Evolutionary conservation across 495 filamentous ascomycete species (phyloP).

Genomic region (Aspergillus bridgeri): DNA sequence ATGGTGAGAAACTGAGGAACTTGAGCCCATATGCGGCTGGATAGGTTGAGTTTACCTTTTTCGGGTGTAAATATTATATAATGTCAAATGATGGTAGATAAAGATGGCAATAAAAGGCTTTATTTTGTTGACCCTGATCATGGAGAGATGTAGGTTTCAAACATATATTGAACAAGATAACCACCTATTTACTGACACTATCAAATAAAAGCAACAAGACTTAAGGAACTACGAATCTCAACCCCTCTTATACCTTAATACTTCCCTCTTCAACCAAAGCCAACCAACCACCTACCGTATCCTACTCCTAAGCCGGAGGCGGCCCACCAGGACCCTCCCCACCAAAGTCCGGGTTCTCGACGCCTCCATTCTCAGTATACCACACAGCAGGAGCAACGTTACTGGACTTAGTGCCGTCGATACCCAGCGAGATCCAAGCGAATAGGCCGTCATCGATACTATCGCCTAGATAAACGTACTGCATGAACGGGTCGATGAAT

Average conservation of each 20-base stretch:
- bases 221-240: too few species aligned
- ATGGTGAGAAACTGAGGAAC: conserved; percentile 52
- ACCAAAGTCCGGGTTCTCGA: conserved; percentile 31
- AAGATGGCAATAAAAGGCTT: too few species aligned
- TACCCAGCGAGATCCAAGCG: conserved; percentile 35
- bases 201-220: too few species aligned
- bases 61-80: background rate
- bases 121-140: too few species aligned
- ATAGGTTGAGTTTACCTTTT: conserved; percentile 6
- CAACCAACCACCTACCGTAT: background rate
- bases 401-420: conserved; percentile 26
- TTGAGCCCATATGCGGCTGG: conserved; percentile 68
- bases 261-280: too few species aligned
- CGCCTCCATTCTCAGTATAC: conserved; percentile 33
- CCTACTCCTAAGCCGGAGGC: conserved; percentile 3
- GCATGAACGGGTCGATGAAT: conserved; percentile 54
- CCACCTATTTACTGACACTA: too few species aligned
- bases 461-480: conserved; percentile 54
- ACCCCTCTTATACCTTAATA: too few species aligned
- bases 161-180: too few species aligned
- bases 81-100: too few species aligned
- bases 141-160: too few species aligned
- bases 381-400: conserved; percentile 31
- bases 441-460: conserved; percentile 33
- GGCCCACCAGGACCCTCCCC: conserved; percentile 14